A percentile compares a stretch with the other conserved stretches of the same genome.
Conservation (phyloP, 208 protist species). For the Leishmania mexicana region DNA sequence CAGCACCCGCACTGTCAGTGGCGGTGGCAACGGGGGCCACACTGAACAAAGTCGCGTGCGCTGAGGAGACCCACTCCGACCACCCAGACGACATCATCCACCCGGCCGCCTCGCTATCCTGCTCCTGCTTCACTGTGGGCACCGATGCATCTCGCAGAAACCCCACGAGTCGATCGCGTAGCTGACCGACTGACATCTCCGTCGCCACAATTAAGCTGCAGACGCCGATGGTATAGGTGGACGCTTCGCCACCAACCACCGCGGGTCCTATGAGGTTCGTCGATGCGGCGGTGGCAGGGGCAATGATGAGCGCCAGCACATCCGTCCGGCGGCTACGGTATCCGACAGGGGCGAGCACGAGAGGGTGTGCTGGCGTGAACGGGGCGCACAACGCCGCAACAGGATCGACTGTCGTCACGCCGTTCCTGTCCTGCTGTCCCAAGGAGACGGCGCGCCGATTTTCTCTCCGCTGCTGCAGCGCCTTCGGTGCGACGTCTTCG, state of each 20-base stretch:
- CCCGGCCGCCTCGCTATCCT: background rate
- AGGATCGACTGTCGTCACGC: background rate
- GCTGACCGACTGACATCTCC: slow-evolving; percentile 64
- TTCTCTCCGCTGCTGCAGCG: background rate
- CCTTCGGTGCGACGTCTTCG: slow-evolving; percentile 15
- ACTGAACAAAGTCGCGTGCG: background rate
- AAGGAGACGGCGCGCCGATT: background rate
- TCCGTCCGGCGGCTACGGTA: slow-evolving; percentile 53
- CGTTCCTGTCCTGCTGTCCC: background rate
- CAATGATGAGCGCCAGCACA: slow-evolving; percentile 25
- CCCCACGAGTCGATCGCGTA: slow-evolving; percentile 51
- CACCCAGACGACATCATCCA: background rate
- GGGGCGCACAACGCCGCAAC: slow-evolving; percentile 25
- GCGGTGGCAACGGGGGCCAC: background rate
- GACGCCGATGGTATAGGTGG: slow-evolving; percentile 20
- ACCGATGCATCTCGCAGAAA: slow-evolving; percentile 11
- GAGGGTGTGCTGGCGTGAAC: slow-evolving; percentile 29
- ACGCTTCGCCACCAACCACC: background rate
- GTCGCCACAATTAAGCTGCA: slow-evolving; percentile 51
- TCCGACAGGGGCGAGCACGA: slow-evolving; percentile 42
- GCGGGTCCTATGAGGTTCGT: background rate
- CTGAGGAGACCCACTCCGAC: slow-evolving; percentile 12
- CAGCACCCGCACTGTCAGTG: background rate
- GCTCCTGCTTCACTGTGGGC: background rate
- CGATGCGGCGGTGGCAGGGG: background rate